A percentile compares a stretch with the other conserved stretches of the same genome.
Conservation (phyloP, 2,329 filamentous ascomycete genomes). For the Sodiomyces alkalinus region DNA sequence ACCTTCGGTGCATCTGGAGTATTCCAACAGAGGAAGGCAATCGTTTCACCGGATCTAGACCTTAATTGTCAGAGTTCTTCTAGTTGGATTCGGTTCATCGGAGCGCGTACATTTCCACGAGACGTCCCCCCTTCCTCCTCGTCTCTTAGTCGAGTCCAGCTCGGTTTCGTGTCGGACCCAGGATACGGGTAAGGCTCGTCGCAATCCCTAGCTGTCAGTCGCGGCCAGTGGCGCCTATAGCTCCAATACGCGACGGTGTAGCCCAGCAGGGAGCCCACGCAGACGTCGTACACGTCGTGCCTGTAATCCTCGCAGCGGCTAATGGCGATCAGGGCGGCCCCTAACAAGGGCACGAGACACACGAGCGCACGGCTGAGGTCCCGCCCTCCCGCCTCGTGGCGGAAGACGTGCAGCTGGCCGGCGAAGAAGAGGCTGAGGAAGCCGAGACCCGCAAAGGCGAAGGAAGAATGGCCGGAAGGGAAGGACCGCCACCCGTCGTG, state of each 20-base stretch:
- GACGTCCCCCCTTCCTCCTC: slow-evolving; percentile 31
- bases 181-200: slow-evolving; percentile 41
- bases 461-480: slow-evolving; percentile 66
- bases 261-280: slow-evolving; percentile 44
- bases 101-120: slow-evolving; percentile 21
- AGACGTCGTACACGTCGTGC: slow-evolving; percentile 57
- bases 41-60: too few relatives aligned
- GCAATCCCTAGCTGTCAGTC: slow-evolving; percentile 34
- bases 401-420: slow-evolving; percentile 47
- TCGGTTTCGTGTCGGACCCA: slow-evolving; percentile 16
- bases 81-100: too few relatives aligned
- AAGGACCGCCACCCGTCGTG: slow-evolving; percentile 80
- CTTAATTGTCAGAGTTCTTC: too few relatives aligned
- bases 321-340: slow-evolving; percentile 52
- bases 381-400: slow-evolving; percentile 24
- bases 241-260: slow-evolving; percentile 47
- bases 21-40: too few relatives aligned
- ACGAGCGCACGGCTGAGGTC: slow-evolving; percentile 42
- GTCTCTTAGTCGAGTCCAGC: slow-evolving; percentile 32
- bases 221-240: slow-evolving; percentile 49
- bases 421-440: slow-evolving; percentile 58
- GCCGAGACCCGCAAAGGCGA: slow-evolving; percentile 64
- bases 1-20: too few relatives aligned
- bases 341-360: slow-evolving; percentile 42
- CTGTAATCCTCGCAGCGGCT: slow-evolving; percentile 56